Evolutionary conservation across 2,329 filamentous ascomycete species (phyloP).

Genomic region (Ascochyta viciae-villosae): DNA sequence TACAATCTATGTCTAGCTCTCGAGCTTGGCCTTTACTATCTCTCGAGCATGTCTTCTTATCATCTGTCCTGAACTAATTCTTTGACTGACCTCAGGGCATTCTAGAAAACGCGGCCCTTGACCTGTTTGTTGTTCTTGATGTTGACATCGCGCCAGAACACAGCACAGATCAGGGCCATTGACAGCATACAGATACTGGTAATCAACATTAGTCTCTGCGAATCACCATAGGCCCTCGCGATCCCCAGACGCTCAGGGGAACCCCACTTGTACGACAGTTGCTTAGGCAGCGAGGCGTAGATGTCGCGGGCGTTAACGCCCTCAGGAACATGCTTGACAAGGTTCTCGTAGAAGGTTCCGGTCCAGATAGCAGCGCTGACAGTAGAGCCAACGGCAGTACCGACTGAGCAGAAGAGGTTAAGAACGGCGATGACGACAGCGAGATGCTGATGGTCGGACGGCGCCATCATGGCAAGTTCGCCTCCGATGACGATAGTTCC

Average conservation of each 20-base stretch:
- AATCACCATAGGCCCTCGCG: constrained; percentile 35
- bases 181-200: constrained; percentile 33
- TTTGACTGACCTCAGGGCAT: not conserved
- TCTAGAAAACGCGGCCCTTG: constrained; percentile 54
- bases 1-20: not conserved
- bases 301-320: constrained; percentile 47
- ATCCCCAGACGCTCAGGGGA: constrained; percentile 54
- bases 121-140: constrained; percentile 52
- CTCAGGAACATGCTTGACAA: constrained; percentile 55
- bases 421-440: constrained; percentile 53
- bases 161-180: constrained; percentile 43
- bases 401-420: constrained; percentile 66
- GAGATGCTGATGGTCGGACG: constrained; percentile 26
- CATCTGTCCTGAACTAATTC: not conserved
- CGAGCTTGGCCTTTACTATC: not conserved
- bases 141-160: constrained; percentile 58
- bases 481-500: constrained; percentile 33
- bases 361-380: constrained; percentile 70
- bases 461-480: constrained; percentile 29
- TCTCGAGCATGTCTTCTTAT: not conserved
- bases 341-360: constrained; percentile 59
- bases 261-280: constrained; percentile 61
- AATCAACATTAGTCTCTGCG: constrained; percentile 41
- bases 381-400: constrained; percentile 49
- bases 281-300: constrained; percentile 60